A percentile compares a stretch with the other conserved stretches of the same genome.
Conservation (phyloP, 768 basidiomycete genomes). For the Sistotremastrum suecicum region DNA sequence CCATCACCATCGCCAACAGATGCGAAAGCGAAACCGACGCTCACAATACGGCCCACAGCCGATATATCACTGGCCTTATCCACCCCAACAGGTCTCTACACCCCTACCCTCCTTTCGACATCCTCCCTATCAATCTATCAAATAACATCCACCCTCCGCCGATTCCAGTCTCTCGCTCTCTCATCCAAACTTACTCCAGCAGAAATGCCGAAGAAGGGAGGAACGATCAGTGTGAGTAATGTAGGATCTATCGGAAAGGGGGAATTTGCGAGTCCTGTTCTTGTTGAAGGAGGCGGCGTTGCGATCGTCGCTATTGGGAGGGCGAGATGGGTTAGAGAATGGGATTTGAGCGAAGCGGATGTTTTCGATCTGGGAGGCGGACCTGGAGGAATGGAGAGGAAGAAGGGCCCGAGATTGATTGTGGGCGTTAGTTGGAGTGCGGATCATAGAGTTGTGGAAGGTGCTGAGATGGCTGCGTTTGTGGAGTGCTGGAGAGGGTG, state of each 20-base stretch:
- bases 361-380: constrained; percentile 51
- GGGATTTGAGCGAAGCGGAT: neutral
- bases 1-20: constrained; percentile 6
- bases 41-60: constrained; percentile 58
- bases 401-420: constrained; percentile 25
- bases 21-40: constrained; percentile 35
- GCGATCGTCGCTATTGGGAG: constrained; percentile 75
- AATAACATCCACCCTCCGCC: constrained; percentile 45
- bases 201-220: constrained; percentile 65
- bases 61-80: constrained; percentile 70
- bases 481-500: constrained; percentile 73
- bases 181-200: constrained; percentile 48
- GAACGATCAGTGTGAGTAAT: constrained; percentile 71
- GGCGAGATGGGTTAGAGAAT: constrained; percentile 40
- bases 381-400: constrained; percentile 31
- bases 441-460: constrained; percentile 80
- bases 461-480: constrained; percentile 80
- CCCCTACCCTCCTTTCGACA: constrained; percentile 49
- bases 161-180: constrained; percentile 46
- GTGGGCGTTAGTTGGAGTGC: constrained; percentile 70
- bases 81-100: constrained; percentile 73
- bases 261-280: constrained; percentile 55
- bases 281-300: constrained; percentile 72
- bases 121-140: constrained; percentile 43
- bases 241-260: constrained; percentile 70